Evolutionary conservation across 164 flowering plant genomes (phyloP), one percentile per base, ranked within the genome.

Genomic region (Berberis thunbergii): DNA sequence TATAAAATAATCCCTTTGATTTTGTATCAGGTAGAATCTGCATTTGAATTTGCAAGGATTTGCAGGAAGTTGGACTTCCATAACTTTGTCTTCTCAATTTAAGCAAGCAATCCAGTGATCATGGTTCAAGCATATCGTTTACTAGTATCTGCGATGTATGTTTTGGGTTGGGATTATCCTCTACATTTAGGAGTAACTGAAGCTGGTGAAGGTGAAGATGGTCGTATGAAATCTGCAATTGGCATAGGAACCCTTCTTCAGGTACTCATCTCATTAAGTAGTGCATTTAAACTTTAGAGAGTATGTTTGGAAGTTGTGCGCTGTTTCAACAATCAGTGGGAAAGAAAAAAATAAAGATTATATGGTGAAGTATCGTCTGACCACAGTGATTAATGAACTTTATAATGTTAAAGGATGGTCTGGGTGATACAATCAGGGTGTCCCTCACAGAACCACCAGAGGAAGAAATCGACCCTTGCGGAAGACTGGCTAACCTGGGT

Each of bases 161-260:
- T 86, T 70, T 80, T 81, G 12, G 96, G 98, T 45, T 93, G 98
- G 98, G 97, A 93, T 77, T 93, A 93, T 73, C 98, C 98, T 42
- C 70, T 93, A 60, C 98, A 93, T 72, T 77, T 93, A 71, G 98
- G 98, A 70, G 98, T 93, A 49, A 93, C 98, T 61, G 98, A 93
- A 83, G 98, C 98, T 72, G 98, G 98, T 77, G 98, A 93, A 78
- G 98, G 98, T 72, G 98, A 93, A 78, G 98, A 93, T 81, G 98
- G 98, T 45, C 75, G 98, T 59, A 93, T 93, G 98, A 93, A 93
- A 76, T 93, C 98, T 70, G 94, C 98, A 43, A 93, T 93, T 75
- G 98, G 98, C 59, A 90, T 93, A 73, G 98, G 98, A 64, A 93
- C 97, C 46, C 96, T 93, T 75, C 96, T 93, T 66, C 97, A 86